Base-by-base conservation (phyloP, 805 yeast genomes). In the Saccharomycopsis microspora region DNA sequence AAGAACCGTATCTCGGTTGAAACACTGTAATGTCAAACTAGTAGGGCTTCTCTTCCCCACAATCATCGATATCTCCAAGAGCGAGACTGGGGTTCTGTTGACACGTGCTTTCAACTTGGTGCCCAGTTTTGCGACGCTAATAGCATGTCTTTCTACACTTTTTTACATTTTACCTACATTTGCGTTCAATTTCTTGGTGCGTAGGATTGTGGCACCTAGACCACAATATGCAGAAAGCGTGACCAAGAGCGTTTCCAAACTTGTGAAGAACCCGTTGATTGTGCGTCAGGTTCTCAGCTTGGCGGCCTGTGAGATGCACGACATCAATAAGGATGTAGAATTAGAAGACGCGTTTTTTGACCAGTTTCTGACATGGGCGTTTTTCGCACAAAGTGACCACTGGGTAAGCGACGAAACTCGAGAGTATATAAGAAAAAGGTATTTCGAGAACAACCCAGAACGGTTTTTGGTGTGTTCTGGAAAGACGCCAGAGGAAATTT, bases 31-130 rank as follows among this genome's bases (percentile, higher is more conserved):
- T 11, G 29, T 42, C 19, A 61, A 59, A 45, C 69, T 76, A 47
- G 67, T 74, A 27, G 86, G 87, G 0, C 64, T 83, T 45, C 65
- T 83, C 19, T 81, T 85, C 46, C 94, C 94, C 1, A 82, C 93
- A 0, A 67, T 84, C 27, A 67, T 70, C 29, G 81, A 82, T 54
- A 77, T 84, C 33, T 76, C 77, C 43, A 55, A 57, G 39, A 70
- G 76, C 30, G 57, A 55, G 31, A 66, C 67, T 46, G 78, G 80
- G 27, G 11, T 47, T 7, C 30, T 47, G 43, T 53, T 76, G 49
- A 45, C 60, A 38, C 40, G 45, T 28, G 56, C 59, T 29, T 27
- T 39, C 11, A 8, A 39, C 42, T 49, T 48, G 27, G 57, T 63
- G 28, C 52, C 57, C 4, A 47, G 52, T 31, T 57, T 76, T 11